A percentile compares a stretch with the other conserved stretches of the same genome.
Evolutionary conservation across 805 yeast genomes (phyloP).

Genomic region (Nakazawaea wickerhamii): DNA sequence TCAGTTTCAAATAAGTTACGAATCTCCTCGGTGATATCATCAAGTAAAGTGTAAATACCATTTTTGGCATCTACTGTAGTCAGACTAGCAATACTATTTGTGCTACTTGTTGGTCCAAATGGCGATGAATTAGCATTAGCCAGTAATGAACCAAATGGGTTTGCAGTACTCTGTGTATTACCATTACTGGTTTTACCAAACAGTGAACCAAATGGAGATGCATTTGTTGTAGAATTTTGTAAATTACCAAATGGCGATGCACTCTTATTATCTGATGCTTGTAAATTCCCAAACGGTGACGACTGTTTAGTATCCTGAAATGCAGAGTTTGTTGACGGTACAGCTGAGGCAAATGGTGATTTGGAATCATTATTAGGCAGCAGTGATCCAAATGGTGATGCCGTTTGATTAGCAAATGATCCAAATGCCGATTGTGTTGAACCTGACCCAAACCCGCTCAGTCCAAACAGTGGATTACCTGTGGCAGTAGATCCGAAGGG

Average conservation of each 20-base stretch:
- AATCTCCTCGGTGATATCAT: constrained; percentile 39
- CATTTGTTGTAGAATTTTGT: constrained; percentile 14
- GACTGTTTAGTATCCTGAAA: constrained; percentile 11
- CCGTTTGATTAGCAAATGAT: constrained; percentile 12
- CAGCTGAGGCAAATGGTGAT: constrained; percentile 22
- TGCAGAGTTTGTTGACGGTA: too few species aligned
- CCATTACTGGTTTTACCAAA: background rate
- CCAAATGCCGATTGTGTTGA: constrained; percentile 8
- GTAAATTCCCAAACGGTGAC: constrained; percentile 3
- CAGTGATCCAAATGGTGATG: constrained; percentile 11
- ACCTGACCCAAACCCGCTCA: constrained; percentile 8
- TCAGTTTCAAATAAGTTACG: constrained; percentile 41
- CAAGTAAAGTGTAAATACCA: constrained; percentile 21
- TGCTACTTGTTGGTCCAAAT: background rate
- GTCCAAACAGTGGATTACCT: background rate
- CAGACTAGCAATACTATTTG: background rate
- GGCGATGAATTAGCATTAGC: background rate
- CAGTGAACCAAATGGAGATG: constrained; percentile 3
- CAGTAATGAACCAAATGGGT: constrained; percentile 1
- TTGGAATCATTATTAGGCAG: constrained; percentile 12
- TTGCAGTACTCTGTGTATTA: too few species aligned
- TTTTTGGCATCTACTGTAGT: background rate
- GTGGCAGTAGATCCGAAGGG: constrained; percentile 18
- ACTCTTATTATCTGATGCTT: background rate
- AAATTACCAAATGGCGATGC: constrained; percentile 1